Conservation (phyloP, 1,139 yeast species). For the Candida tropicalis region DNA sequence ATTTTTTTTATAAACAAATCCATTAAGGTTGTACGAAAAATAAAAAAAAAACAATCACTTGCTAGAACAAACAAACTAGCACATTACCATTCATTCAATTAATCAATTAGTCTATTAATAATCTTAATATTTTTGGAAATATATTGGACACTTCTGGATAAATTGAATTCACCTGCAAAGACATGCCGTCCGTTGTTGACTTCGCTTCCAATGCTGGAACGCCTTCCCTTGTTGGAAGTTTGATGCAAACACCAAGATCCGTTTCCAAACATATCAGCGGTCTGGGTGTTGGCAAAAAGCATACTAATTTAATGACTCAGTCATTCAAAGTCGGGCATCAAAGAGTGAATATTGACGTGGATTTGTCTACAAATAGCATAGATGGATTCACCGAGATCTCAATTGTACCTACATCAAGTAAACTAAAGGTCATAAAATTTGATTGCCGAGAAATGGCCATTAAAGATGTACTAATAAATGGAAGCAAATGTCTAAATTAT, state of each 20-base stretch:
- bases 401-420: conserved; percentile 67
- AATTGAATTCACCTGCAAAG: neutral
- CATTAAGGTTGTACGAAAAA: neutral
- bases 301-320: conserved; percentile 35
- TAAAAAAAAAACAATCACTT: neutral
- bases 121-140: neutral
- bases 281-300: neutral
- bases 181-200: conserved; percentile 7
- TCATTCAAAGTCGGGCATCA: conserved; percentile 67
- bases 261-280: neutral
- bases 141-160: neutral
- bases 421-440: conserved; percentile 59
- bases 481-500: conserved; percentile 34
- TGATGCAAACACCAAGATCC: conserved; percentile 11
- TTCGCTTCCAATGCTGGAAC: conserved; percentile 11
- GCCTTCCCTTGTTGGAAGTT: conserved; percentile 8
- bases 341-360: conserved; percentile 67
- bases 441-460: conserved; percentile 83
- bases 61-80: neutral
- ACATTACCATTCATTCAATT: neutral
- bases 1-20: no score
- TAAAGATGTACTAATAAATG: conserved; percentile 63
- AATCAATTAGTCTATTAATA: neutral
- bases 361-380: conserved; percentile 52
- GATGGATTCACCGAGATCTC: conserved; percentile 86